Percentiles rank a stretch among this genome's conserved stretches.
Evolutionary conservation across 2,329 filamentous ascomycete species (phyloP).

Genomic region (Epichloe festucae): DNA sequence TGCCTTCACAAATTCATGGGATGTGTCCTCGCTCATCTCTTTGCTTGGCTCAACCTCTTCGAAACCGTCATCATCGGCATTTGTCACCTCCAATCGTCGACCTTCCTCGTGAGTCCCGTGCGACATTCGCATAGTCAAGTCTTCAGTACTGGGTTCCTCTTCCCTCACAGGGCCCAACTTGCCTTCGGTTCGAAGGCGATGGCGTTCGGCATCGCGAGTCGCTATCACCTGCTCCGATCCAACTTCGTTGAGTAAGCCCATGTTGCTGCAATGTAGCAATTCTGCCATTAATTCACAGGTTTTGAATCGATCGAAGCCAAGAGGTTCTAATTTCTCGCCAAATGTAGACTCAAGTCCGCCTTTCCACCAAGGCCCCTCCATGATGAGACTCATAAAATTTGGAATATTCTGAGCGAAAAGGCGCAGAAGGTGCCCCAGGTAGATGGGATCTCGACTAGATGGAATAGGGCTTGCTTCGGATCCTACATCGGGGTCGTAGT

Average conservation of each 20-base stretch:
- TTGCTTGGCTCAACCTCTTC: constrained; percentile 68
- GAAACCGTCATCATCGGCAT: constrained; percentile 79
- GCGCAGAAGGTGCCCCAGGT: constrained; percentile 77
- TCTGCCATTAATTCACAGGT: constrained; percentile 98
- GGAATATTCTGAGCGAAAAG: constrained; percentile 85
- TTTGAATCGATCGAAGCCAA: constrained; percentile 97
- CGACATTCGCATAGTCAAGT: constrained; percentile 45
- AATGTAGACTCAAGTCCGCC: constrained; percentile 75
- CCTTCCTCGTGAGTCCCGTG: constrained; percentile 42
- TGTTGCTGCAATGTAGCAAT: constrained; percentile 93
- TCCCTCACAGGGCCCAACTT: constrained; percentile 40
- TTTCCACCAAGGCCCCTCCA: constrained; percentile 62
- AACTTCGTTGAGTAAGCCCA: constrained; percentile 85
- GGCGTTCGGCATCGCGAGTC: constrained; percentile 66
- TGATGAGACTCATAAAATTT: constrained; percentile 83
- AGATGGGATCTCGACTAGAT: constrained; percentile 84
- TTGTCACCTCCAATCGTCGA: constrained; percentile 64
- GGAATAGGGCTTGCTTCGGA: constrained; percentile 67
- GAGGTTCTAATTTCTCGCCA: constrained; percentile 77
- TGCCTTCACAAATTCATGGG: constrained; percentile 53
- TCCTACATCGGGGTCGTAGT: constrained; percentile 89
- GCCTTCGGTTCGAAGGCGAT: constrained; percentile 65
- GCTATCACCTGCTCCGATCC: constrained; percentile 81
- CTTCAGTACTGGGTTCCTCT: constrained; percentile 36
- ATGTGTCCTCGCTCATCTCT: constrained; percentile 60